Conservation (phyloP, 495 filamentous ascomycete genomes). For the Xylaria cubensis region DNA sequence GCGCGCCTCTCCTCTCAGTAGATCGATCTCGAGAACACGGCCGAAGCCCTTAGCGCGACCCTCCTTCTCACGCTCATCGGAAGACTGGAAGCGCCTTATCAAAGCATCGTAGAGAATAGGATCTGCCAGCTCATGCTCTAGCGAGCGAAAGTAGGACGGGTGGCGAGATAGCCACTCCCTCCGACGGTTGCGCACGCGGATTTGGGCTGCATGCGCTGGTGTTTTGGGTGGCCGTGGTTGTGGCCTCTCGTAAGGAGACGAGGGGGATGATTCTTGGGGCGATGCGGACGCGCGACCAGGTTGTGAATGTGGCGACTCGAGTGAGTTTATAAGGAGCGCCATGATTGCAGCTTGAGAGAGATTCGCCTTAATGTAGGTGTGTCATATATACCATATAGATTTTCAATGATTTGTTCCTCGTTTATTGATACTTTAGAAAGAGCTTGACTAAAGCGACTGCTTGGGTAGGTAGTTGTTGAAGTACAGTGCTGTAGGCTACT, state of each 20-base stretch:
- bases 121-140: constrained; percentile 61
- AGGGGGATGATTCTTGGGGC: neutral
- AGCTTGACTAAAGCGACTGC: too few relatives aligned
- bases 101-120: constrained; percentile 81
- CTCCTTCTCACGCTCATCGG: constrained; percentile 74
- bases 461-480: neutral
- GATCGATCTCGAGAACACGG: constrained; percentile 72
- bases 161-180: constrained; percentile 51
- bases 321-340: constrained; percentile 22
- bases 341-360: neutral
- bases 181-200: constrained; percentile 51
- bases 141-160: constrained; percentile 46
- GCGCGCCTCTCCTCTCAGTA: constrained; percentile 75
- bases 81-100: constrained; percentile 77
- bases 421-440: neutral
- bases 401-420: neutral
- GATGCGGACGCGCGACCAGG: neutral
- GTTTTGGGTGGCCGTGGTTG: constrained; percentile 48
- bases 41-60: constrained; percentile 75
- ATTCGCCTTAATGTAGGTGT: neutral
- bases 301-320: neutral
- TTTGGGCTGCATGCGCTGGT: constrained; percentile 39
- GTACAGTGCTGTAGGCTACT: neutral
- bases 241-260: constrained; percentile 36
- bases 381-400: neutral